Conservation (phyloP, 768 basidiomycete species). For the Cytidiella melzeri region DNA sequence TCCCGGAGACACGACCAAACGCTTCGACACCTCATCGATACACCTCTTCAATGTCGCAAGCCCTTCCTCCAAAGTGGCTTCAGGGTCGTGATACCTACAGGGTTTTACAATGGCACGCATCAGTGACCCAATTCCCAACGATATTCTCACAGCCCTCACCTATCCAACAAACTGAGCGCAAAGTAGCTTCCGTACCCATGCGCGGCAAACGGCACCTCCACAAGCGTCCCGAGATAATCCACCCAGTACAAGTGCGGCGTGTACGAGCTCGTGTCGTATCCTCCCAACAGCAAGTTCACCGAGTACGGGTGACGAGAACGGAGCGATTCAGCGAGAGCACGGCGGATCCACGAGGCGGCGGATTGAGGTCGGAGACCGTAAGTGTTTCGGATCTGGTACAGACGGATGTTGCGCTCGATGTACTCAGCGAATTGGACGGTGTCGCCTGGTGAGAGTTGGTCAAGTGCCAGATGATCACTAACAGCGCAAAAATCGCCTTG, state of each 20-base stretch:
- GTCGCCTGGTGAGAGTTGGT: constrained; percentile 72
- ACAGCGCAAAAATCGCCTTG: neutral
- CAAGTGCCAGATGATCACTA: neutral
- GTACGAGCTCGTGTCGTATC: constrained; percentile 75
- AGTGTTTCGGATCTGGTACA: constrained; percentile 93
- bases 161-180: constrained; percentile 84
- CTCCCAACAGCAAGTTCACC: constrained; percentile 90
- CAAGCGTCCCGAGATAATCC: constrained; percentile 90
- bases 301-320: constrained; percentile 84
- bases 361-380: constrained; percentile 85
- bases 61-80: constrained; percentile 80
- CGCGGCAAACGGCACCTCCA: constrained; percentile 85
- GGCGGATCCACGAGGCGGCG: constrained; percentile 93
- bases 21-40: constrained; percentile 81
- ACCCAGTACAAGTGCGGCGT: constrained; percentile 88
- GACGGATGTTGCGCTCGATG: constrained; percentile 90
- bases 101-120: neutral
- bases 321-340: constrained; percentile 80
- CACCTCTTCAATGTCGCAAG: constrained; percentile 79
- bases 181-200: constrained; percentile 97
- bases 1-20: constrained; percentile 72
- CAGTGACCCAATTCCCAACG: constrained; percentile 4
- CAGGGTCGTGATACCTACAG: constrained; percentile 85
- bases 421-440: constrained; percentile 96
- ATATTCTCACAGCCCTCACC: constrained; percentile 39